Conservation (phyloP, 768 basidiomycete genomes). For the Lentinula guzmanii region DNA sequence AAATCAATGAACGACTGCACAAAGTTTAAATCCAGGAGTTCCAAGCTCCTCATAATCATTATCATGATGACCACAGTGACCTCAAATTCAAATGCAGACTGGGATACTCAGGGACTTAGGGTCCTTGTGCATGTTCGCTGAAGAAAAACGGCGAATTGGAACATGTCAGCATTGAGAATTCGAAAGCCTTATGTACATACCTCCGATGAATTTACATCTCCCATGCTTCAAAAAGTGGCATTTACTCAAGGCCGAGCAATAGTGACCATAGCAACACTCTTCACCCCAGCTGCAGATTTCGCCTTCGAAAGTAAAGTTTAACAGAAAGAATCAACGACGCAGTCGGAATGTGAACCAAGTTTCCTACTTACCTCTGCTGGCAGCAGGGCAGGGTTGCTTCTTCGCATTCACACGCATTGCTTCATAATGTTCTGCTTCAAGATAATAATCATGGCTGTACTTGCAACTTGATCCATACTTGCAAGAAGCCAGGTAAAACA, state of each 20-base stretch:
- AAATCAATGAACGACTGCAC: neutral
- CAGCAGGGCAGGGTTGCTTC: slow-evolving; percentile 54
- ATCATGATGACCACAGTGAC: neutral
- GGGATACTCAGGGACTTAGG: slow-evolving; percentile 9
- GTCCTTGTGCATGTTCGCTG: slow-evolving; percentile 36
- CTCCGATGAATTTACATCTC: slow-evolving; percentile 57
- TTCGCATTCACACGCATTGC: slow-evolving; percentile 53
- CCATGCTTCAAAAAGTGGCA: slow-evolving; percentile 47
- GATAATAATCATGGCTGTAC: slow-evolving; percentile 57
- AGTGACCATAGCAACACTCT: slow-evolving; percentile 49
- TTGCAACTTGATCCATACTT: slow-evolving; percentile 53
- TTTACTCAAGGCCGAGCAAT: slow-evolving; percentile 37
- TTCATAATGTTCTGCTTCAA: slow-evolving; percentile 46
- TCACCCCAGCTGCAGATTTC: slow-evolving; percentile 55
- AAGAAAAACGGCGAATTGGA: slow-evolving; percentile 6
- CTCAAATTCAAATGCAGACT: neutral
- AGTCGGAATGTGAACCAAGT: neutral
- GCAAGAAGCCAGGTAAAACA: slow-evolving; percentile 59
- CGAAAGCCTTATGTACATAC: slow-evolving; percentile 26
- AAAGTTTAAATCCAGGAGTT: neutral
- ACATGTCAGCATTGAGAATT: slow-evolving; percentile 1
- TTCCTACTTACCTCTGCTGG: slow-evolving; percentile 48
- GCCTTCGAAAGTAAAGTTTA: slow-evolving; percentile 26
- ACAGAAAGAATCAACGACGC: neutral
- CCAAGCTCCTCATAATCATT: neutral